Percentiles rank a stretch among this genome's conserved stretches.
Evolutionary conservation across 805 yeast species (phyloP).

Genomic region (Candida manassasensis): DNA sequence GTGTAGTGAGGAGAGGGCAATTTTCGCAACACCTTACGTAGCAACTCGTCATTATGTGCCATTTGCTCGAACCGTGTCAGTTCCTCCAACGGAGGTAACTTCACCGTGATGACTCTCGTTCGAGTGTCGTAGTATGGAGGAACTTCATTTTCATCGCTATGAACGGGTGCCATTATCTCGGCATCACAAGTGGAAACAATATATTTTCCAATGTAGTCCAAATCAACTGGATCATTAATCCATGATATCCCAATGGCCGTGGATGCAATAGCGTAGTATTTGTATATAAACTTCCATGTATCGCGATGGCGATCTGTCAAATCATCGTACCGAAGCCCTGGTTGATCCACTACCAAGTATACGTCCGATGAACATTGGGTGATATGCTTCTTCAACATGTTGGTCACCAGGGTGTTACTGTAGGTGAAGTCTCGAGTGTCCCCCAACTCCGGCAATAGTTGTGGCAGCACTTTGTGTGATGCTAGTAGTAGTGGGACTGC

Average conservation of each 20-base stretch:
- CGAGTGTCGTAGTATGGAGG: slow-evolving; percentile 53
- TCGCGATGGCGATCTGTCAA: slow-evolving; percentile 25
- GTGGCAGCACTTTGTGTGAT: slow-evolving; percentile 35
- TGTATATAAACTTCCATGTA: slow-evolving; percentile 45
- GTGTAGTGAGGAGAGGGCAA: slow-evolving; percentile 72
- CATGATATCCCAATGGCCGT: slow-evolving; percentile 58
- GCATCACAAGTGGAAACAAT: slow-evolving; percentile 52
- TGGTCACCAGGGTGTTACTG: slow-evolving; percentile 22
- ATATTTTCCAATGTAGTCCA: slow-evolving; percentile 37
- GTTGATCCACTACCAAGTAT: slow-evolving; percentile 34
- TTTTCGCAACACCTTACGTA: slow-evolving; percentile 56
- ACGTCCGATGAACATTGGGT: slow-evolving; percentile 37
- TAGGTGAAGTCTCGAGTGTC: slow-evolving; percentile 18
- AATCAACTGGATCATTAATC: slow-evolving; percentile 36
- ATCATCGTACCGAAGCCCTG: slow-evolving; percentile 31
- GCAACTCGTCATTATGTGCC: slow-evolving; percentile 38
- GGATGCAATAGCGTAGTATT: slow-evolving; percentile 52
- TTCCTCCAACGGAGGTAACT: slow-evolving; percentile 45
- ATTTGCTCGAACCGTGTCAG: slow-evolving; percentile 18
- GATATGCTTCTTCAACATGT: slow-evolving; percentile 30
- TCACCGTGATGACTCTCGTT: slow-evolving; percentile 57
- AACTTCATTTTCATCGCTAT: slow-evolving; percentile 38
- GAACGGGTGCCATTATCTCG: slow-evolving; percentile 30
- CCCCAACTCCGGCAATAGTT: slow-evolving; percentile 19
- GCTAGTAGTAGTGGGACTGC: slow-evolving; percentile 35